A percentile compares a stretch with the other conserved stretches of the same genome.
Conservation (phyloP, 805 yeast genomes). For the Suhomyces tanzawaensis region DNA sequence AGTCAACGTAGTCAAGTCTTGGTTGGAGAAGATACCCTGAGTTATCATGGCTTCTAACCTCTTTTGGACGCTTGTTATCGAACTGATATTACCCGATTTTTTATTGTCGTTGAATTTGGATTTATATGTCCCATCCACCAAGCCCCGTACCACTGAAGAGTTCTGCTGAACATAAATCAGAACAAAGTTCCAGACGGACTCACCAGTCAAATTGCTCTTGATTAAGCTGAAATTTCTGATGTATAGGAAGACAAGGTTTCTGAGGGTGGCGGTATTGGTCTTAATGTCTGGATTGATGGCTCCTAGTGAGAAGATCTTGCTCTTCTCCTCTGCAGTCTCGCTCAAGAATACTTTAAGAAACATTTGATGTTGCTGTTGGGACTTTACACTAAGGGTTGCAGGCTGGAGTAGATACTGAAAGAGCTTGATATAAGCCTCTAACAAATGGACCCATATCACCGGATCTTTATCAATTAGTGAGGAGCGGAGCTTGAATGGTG, state of each 20-base stretch:
- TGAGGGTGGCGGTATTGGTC: slow-evolving; percentile 47
- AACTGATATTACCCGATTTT: slow-evolving; percentile 49
- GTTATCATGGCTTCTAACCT: slow-evolving; percentile 48
- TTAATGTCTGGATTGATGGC: slow-evolving; percentile 68
- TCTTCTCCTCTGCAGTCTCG: slow-evolving; percentile 62
- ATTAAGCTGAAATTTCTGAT: slow-evolving; percentile 53
- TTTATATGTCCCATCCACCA: slow-evolving; percentile 55
- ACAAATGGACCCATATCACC: slow-evolving; percentile 73
- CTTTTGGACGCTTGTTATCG: slow-evolving; percentile 48
- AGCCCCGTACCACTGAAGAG: slow-evolving; percentile 43
- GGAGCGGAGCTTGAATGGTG: slow-evolving; percentile 72
- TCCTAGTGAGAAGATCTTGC: slow-evolving; percentile 65
- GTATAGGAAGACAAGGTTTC: slow-evolving; percentile 49
- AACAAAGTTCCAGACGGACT: slow-evolving; percentile 62
- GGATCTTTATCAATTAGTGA: slow-evolving; percentile 82
- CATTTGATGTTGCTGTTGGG: slow-evolving; percentile 55
- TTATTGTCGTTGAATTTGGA: slow-evolving; percentile 47
- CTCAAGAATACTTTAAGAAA: slow-evolving; percentile 57
- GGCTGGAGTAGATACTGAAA: slow-evolving; percentile 46
- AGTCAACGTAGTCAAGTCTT: slow-evolving; percentile 47
- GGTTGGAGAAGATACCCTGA: slow-evolving; percentile 43
- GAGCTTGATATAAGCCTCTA: slow-evolving; percentile 59
- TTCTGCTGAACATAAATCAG: slow-evolving; percentile 50
- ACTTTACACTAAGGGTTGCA: slow-evolving; percentile 44
- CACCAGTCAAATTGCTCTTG: slow-evolving; percentile 57